phyloP scores from a whole-genome alignment of 805 yeast genomes.

The Nematodospora valgi region DNA sequence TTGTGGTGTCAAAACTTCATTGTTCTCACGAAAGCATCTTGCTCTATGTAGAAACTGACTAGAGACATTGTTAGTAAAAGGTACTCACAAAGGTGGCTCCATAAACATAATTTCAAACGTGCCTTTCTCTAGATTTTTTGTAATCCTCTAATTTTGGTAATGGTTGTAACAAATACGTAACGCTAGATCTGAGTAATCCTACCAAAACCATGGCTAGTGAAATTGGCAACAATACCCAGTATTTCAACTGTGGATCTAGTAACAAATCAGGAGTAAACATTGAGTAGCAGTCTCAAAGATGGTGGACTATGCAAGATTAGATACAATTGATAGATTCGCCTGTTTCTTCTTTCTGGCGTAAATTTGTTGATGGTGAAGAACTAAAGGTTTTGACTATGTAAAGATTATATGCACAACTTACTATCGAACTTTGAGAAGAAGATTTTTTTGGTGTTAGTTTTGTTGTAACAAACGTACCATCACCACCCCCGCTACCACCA shows the following conservation, averaged over 20 bases:
- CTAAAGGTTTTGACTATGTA: no score
- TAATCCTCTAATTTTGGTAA: slow-evolving; percentile 51
- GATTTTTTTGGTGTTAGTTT: no score
- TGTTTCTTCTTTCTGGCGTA: no score
- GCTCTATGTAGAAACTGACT: slow-evolving; percentile 60
- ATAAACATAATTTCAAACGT: slow-evolving; percentile 12
- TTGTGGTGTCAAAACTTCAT: slow-evolving; percentile 44
- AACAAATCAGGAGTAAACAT: slow-evolving; percentile 29
- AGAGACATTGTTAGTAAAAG: slow-evolving; percentile 9
- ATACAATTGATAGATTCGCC: no score
- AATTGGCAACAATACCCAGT: slow-evolving; percentile 91
- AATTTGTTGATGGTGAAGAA: no score
- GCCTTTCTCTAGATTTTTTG: slow-evolving; percentile 39
- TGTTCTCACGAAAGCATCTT: slow-evolving; percentile 53
- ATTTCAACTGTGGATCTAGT: slow-evolving; percentile 76
- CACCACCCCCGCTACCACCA: no score
- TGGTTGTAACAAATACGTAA: slow-evolving; percentile 59
- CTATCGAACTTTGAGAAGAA: no score
- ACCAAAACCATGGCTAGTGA: slow-evolving; percentile 85
- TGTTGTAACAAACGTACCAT: no score
- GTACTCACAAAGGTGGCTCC: neutral
- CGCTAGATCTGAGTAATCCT: slow-evolving; percentile 71
- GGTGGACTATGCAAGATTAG: no score
- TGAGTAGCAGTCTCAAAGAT: neutral
- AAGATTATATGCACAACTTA: no score